Percentiles rank a stretch among this genome's conserved stretches.
Evolutionary conservation across 148 eudicot genomes (phyloP).

Genomic region (Bassia scoparia): DNA sequence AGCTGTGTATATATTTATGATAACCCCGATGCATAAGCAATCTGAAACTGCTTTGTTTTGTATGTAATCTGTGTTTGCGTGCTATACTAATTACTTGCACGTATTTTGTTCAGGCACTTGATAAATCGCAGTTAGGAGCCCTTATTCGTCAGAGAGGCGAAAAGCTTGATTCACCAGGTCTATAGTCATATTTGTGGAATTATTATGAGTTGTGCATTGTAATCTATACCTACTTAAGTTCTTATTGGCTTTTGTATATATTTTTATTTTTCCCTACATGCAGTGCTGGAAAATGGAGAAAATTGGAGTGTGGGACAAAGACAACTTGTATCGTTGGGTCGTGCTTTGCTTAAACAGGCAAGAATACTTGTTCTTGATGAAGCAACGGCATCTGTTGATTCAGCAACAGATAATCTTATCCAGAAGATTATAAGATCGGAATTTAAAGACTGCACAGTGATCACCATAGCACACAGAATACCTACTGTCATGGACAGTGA

Average conservation of each 20-base stretch:
- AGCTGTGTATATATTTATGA: not conserved
- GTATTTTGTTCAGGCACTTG: conserved; percentile 66
- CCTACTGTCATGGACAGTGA: conserved; percentile 97
- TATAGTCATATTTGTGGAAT: conserved; percentile 8
- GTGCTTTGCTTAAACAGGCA: conserved; percentile 89
- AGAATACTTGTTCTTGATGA: conserved; percentile 93
- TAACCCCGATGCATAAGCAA: conserved; percentile 3
- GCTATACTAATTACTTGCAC: not conserved
- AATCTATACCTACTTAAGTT: too few relatives aligned
- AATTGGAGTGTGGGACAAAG: conserved; percentile 99
- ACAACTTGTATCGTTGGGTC: conserved; percentile 91
- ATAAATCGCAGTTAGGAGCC: conserved; percentile 92
- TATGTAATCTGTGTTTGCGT: not conserved
- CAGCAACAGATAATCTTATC: conserved; percentile 89
- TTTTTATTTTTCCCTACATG: conserved; percentile 10
- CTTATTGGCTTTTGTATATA: not conserved
- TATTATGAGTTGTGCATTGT: not conserved
- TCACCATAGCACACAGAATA: conserved; percentile 90
- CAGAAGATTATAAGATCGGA: conserved; percentile 88
- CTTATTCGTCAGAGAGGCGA: conserved; percentile 71
- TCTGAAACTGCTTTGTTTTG: not conserved
- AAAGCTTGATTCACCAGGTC: conserved; percentile 87
- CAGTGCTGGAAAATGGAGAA: conserved; percentile 93
- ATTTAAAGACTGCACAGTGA: conserved; percentile 78
- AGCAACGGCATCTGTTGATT: conserved; percentile 97